phyloP scores from a whole-genome alignment of 2,329 filamentous ascomycete genomes.

The Fusarium neocosmosporiellum region DNA sequence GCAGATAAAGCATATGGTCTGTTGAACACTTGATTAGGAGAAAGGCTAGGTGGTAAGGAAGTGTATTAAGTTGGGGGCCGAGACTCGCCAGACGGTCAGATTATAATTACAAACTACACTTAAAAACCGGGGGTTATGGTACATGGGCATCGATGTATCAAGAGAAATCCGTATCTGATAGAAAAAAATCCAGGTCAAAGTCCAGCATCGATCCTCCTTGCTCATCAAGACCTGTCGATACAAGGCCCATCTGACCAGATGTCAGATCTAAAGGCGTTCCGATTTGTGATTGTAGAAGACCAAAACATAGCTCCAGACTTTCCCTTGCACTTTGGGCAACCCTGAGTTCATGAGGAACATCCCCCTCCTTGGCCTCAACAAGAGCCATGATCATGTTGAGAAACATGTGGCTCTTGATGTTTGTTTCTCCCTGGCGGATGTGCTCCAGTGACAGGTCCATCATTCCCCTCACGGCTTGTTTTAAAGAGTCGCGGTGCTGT shows the following conservation, averaged over 20 bases:
- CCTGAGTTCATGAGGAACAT: constrained; percentile 35
- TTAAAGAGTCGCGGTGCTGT: constrained; percentile 46
- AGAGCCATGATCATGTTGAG: constrained; percentile 53
- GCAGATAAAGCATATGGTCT: background rate
- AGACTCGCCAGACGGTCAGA: background rate
- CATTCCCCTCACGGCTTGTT: constrained; percentile 45
- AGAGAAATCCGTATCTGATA: constrained; percentile 2
- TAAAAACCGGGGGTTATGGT: background rate
- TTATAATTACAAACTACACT: background rate
- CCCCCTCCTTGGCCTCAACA: constrained; percentile 49
- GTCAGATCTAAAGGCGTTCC: background rate
- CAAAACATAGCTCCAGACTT: constrained; percentile 47
- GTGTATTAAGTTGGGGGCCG: background rate
- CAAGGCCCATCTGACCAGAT: background rate
- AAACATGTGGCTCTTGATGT: constrained; percentile 57
- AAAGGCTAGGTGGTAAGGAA: background rate
- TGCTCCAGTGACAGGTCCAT: constrained; percentile 45
- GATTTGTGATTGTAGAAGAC: constrained; percentile 37
- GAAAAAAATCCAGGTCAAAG: constrained; percentile 6
- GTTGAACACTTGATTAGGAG: background rate
- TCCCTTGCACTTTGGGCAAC: constrained; percentile 49
- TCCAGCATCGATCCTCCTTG: background rate
- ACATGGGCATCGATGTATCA: background rate
- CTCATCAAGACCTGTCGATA: background rate
- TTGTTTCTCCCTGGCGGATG: constrained; percentile 55